phyloP scores from a whole-genome alignment of 345 rosid genomes.

The Cochlearia excelsa region DNA sequence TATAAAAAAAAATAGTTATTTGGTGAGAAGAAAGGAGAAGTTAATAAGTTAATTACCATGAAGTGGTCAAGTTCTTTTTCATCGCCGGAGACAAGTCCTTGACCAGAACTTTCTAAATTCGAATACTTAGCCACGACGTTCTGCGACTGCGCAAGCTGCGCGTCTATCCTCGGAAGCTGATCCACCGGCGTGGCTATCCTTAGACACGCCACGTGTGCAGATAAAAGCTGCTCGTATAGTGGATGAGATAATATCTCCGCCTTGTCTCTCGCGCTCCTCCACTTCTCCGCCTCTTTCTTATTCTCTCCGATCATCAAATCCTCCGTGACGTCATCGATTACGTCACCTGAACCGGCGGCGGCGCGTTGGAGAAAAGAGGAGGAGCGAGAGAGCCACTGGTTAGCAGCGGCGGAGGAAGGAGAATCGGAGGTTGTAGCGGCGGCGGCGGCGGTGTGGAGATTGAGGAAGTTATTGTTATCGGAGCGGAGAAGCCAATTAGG shows the following conservation, averaged over 20 bases:
- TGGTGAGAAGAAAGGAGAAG: constrained; percentile 11
- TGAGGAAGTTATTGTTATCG: constrained; percentile 63
- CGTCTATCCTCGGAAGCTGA: constrained; percentile 93
- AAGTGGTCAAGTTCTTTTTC: constrained; percentile 96
- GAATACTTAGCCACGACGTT: constrained; percentile 90
- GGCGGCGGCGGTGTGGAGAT: constrained; percentile 58
- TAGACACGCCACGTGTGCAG: constrained; percentile 85
- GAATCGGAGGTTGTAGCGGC: constrained; percentile 42
- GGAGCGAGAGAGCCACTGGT: constrained; percentile 78
- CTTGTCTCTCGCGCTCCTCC: constrained; percentile 79
- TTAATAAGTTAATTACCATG: constrained; percentile 72
- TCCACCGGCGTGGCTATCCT: constrained; percentile 98
- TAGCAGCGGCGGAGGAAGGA: constrained; percentile 40
- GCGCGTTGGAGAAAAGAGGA: constrained; percentile 48
- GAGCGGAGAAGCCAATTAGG: constrained; percentile 76
- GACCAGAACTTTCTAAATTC: constrained; percentile 46
- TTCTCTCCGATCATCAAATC: constrained; percentile 31
- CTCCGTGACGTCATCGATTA: constrained; percentile 47
- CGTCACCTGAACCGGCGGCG: constrained; percentile 43
- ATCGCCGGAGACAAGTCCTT: constrained; percentile 52
- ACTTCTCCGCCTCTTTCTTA: constrained; percentile 48
- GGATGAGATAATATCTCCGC: constrained; percentile 88
- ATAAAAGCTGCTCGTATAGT: constrained; percentile 78
- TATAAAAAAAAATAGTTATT: no score
- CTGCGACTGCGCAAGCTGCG: constrained; percentile 95